Evolutionary conservation across 257 asterid species (phyloP).

Genomic region (Salvia miltiorrhiza): DNA sequence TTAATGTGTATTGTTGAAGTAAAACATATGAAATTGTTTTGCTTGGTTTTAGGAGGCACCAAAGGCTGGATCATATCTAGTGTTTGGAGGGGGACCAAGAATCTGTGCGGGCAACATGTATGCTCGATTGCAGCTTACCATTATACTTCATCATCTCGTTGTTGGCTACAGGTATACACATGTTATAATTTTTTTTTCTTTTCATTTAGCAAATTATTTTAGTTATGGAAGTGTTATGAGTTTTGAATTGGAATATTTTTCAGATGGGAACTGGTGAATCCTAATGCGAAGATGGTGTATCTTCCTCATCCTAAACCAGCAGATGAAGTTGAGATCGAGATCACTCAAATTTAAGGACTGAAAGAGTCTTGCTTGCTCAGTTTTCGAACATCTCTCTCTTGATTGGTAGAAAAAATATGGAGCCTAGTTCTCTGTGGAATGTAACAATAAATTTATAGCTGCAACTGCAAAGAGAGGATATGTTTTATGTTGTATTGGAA

Average conservation of each 20-base stretch:
- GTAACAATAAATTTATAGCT: too few species aligned
- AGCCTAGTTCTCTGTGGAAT: too few species aligned
- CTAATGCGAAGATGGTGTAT: slow-evolving; percentile 33
- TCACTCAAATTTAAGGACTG: slow-evolving; percentile 23
- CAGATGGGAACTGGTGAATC: slow-evolving; percentile 52
- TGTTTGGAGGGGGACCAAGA: slow-evolving; percentile 63
- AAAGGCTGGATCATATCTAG: slow-evolving; percentile 47
- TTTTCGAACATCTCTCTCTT: neutral
- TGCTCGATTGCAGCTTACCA: slow-evolving; percentile 46
- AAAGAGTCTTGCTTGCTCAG: neutral
- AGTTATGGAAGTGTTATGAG: neutral
- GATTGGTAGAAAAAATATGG: too few species aligned
- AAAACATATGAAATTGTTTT: neutral
- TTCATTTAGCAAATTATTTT: too few species aligned
- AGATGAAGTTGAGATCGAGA: slow-evolving; percentile 47
- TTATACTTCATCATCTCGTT: slow-evolving; percentile 50
- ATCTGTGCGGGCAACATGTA: slow-evolving; percentile 62
- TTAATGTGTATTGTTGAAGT: neutral
- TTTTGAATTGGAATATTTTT: neutral
- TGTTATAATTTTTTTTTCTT: too few species aligned
- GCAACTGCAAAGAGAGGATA: too few species aligned
- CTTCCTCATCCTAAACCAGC: slow-evolving; percentile 45
- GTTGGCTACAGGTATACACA: slow-evolving; percentile 42
- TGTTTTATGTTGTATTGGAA: too few species aligned
- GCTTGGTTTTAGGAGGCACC: slow-evolving; percentile 28